Percentiles rank a stretch among this genome's conserved stretches.
Evolutionary conservation across 164 flowering plant species (phyloP).

Genomic region (Tinospora cordifolia): DNA sequence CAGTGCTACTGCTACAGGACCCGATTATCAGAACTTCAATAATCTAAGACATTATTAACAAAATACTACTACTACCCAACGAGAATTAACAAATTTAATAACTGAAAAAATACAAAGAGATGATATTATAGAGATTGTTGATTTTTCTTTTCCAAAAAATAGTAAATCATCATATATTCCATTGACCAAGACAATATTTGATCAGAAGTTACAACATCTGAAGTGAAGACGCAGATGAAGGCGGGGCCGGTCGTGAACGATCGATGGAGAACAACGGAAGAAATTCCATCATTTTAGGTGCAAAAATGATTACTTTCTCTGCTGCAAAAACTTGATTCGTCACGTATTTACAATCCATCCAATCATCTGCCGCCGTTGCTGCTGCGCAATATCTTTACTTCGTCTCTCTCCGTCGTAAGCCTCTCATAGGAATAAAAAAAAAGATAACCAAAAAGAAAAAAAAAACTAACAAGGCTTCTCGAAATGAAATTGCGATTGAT

Average conservation of each 20-base stretch:
- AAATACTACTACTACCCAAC: neutral
- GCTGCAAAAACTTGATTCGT: slow-evolving; percentile 11
- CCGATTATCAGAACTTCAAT: too few relatives aligned
- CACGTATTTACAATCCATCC: slow-evolving; percentile 18
- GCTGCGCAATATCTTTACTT: neutral
- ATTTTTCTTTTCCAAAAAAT: too few relatives aligned
- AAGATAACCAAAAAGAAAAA: neutral
- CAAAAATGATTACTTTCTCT: neutral
- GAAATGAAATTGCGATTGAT: neutral
- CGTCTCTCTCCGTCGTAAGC: neutral
- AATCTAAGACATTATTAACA: neutral
- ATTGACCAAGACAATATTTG: neutral
- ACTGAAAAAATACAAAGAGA: neutral
- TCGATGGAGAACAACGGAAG: slow-evolving; percentile 10
- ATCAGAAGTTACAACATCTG: neutral
- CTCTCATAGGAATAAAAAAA: neutral
- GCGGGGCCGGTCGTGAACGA: neutral
- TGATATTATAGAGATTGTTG: too few relatives aligned
- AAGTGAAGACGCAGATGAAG: neutral
- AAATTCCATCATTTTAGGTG: neutral
- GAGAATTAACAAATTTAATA: neutral
- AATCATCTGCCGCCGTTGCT: neutral
- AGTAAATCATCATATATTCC: slow-evolving; percentile 4
- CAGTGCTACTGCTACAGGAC: too few relatives aligned
- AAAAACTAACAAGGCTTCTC: neutral